phyloP scores from a whole-genome alignment of 1,284 basidiomycete genomes.

The Cryptococcus amylolentus region DNA sequence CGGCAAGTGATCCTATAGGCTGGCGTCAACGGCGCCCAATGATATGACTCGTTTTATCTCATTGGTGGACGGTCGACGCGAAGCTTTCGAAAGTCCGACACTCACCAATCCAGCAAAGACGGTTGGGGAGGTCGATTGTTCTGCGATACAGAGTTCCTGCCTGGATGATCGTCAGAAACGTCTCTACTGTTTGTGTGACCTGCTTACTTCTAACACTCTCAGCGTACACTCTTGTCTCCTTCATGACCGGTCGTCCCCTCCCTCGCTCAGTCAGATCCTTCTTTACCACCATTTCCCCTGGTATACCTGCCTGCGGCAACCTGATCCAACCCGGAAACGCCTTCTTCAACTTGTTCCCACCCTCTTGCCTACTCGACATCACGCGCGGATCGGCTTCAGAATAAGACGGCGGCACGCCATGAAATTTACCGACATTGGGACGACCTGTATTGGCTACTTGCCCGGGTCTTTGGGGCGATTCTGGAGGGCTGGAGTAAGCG shows the following conservation, averaged over 20 bases:
- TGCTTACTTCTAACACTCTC: conserved; percentile 4
- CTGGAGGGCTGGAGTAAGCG: neutral
- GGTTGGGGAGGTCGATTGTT: too few relatives aligned
- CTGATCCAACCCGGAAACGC: neutral
- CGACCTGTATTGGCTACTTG: neutral
- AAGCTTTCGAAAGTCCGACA: neutral
- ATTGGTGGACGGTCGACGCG: neutral
- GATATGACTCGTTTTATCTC: neutral
- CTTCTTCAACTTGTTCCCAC: conserved; percentile 5
- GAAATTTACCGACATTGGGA: neutral
- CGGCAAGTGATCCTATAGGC: conserved; percentile 7
- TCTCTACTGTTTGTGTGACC: neutral
- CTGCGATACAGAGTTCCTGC: too few relatives aligned
- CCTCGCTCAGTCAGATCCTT: too few relatives aligned
- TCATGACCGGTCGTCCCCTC: neutral
- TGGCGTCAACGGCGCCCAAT: neutral
- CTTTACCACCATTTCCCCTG: neutral
- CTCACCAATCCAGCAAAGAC: too few relatives aligned
- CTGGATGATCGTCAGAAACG: too few relatives aligned
- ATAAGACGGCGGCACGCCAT: neutral
- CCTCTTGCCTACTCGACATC: neutral
- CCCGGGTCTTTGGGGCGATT: neutral
- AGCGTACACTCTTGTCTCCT: conserved; percentile 1
- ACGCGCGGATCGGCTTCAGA: neutral
- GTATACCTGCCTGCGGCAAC: neutral